phyloP scores from a whole-genome alignment of 352 stramenopile genomes.

The Saprolegnia diclina region DNA sequence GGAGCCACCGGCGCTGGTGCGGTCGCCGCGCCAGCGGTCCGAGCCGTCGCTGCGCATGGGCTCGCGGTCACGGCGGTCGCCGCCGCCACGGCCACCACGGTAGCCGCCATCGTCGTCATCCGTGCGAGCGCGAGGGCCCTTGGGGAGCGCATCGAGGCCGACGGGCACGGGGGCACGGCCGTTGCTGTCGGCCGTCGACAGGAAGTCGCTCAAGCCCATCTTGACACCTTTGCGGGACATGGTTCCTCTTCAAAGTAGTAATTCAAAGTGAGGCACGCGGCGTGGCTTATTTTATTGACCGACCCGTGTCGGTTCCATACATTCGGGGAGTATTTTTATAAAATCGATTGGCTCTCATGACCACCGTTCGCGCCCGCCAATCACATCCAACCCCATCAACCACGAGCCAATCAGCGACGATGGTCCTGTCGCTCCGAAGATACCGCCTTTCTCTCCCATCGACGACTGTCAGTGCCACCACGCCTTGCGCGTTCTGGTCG shows the following conservation, averaged over 20 bases:
- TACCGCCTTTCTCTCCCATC: not conserved
- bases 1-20: slow-evolving; percentile 32
- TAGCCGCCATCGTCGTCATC: slow-evolving; percentile 51
- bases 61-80: slow-evolving; percentile 37
- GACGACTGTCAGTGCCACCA: not conserved
- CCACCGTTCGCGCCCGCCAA: not conserved
- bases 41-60: slow-evolving; percentile 42
- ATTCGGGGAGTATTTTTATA: not conserved
- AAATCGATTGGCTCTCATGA: slow-evolving; percentile 1
- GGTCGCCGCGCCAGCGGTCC: slow-evolving; percentile 42
- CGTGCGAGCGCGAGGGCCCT: slow-evolving; percentile 25
- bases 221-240: slow-evolving; percentile 23
- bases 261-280: not conserved
- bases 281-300: not conserved
- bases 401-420: not conserved
- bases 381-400: not conserved
- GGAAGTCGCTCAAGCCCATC: slow-evolving; percentile 22
- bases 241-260: not conserved
- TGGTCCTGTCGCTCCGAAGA: not conserved
- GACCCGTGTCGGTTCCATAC: not conserved
- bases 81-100: slow-evolving; percentile 41
- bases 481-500: too few relatives aligned
- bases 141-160: slow-evolving; percentile 4
- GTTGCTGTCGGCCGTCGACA: slow-evolving; percentile 18
- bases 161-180: not conserved